phyloP scores from a whole-genome alignment of 345 rosid genomes.

The Sapria himalayana region DNA sequence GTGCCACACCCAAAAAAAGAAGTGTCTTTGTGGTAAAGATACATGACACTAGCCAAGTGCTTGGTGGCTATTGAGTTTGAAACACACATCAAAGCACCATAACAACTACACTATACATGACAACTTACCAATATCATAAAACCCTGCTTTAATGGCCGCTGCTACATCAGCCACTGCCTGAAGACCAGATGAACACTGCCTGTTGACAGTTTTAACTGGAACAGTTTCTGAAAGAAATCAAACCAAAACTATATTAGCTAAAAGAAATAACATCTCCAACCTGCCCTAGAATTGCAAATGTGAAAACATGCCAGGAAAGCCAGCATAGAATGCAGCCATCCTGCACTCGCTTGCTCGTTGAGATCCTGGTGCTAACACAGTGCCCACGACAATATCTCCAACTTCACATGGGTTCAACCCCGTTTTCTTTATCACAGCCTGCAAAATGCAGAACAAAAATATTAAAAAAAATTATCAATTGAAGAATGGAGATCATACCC shows the following conservation, averaged over 20 bases:
- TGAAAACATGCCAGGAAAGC: slow-evolving; percentile 50
- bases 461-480: neutral
- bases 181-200: slow-evolving; percentile 94
- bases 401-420: slow-evolving; percentile 69
- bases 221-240: slow-evolving; percentile 38
- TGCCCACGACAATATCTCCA: slow-evolving; percentile 94
- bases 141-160: slow-evolving; percentile 89
- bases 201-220: slow-evolving; percentile 71
- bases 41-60: no score
- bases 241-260: neutral
- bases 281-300: neutral
- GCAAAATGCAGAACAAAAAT: slow-evolving; percentile 4
- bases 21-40: no score
- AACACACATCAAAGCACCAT: no score
- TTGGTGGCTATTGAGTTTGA: no score
- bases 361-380: slow-evolving; percentile 76
- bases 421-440: slow-evolving; percentile 79
- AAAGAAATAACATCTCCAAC: neutral
- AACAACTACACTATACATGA: neutral
- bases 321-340: slow-evolving; percentile 97
- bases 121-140: slow-evolving; percentile 66
- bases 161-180: slow-evolving; percentile 99
- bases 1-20: no score
- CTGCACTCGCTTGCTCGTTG: slow-evolving; percentile 86
- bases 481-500: no score